Evolutionary conservation across 2,329 filamentous ascomycete species (phyloP).

Genomic region (Penicillium verrucosum): DNA sequence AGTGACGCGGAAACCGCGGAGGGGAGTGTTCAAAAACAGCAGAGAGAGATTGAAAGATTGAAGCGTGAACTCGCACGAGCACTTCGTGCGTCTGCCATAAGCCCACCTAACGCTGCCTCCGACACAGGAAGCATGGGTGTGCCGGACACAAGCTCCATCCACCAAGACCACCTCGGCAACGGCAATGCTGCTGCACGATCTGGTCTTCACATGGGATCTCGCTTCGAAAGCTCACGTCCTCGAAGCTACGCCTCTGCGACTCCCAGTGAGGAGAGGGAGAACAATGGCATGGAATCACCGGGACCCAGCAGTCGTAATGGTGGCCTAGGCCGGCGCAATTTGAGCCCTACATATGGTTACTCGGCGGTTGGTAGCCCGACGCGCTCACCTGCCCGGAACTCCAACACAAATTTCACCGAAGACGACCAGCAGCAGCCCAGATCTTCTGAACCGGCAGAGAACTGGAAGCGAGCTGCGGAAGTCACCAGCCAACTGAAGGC

Average conservation of each 20-base stretch:
- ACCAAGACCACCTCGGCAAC: conserved; percentile 37
- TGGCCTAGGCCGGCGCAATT: conserved; percentile 40
- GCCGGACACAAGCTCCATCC: conserved; percentile 50
- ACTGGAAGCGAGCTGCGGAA: conserved; percentile 95
- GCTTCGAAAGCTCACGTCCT: conserved; percentile 42
- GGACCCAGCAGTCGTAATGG: conserved; percentile 30
- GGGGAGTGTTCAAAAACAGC: conserved; percentile 76
- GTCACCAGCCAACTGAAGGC: conserved; percentile 97
- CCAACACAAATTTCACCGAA: conserved; percentile 35
- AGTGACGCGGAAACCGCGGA: conserved; percentile 88
- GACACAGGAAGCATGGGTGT: conserved; percentile 54
- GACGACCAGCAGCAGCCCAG: conserved; percentile 33
- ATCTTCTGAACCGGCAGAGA: conserved; percentile 66
- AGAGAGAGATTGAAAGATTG: conserved; percentile 84
- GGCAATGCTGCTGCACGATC: conserved; percentile 29
- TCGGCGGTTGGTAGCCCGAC: conserved; percentile 41
- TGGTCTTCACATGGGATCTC: conserved; percentile 37
- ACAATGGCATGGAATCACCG: conserved; percentile 46
- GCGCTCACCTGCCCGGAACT: conserved; percentile 33
- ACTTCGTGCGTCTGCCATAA: conserved; percentile 40
- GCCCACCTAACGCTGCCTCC: conserved; percentile 32
- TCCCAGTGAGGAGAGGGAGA: conserved; percentile 74
- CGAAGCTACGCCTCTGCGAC: conserved; percentile 48
- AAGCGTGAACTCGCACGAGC: conserved; percentile 73
- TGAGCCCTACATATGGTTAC: conserved; percentile 43